Evolutionary conservation across 176 grass and related monocot species (phyloP).

Genomic region (Secale cereale): DNA sequence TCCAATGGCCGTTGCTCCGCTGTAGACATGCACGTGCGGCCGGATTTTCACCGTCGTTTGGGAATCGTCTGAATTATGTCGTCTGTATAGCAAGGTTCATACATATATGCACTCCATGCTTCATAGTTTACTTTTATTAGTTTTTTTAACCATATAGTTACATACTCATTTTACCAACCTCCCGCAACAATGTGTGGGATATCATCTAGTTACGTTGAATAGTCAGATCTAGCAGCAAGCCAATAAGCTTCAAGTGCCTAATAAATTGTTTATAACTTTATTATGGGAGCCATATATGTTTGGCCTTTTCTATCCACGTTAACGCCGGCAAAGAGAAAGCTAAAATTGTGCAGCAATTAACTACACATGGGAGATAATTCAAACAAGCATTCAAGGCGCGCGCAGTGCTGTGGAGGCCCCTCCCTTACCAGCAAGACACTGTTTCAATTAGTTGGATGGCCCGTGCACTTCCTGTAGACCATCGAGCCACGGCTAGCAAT

Average conservation of each 20-base stretch:
- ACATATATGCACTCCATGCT: no score
- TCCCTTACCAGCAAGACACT: constrained; percentile 14
- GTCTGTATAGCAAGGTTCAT: no score
- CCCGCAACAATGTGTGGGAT: no score
- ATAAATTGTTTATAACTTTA: background rate
- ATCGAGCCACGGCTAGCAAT: background rate
- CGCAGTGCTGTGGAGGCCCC: constrained; percentile 9
- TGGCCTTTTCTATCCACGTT: background rate
- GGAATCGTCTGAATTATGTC: no score
- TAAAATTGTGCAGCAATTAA: background rate
- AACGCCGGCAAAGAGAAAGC: background rate
- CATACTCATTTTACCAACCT: no score
- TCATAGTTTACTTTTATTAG: no score
- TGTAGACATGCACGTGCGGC: no score
- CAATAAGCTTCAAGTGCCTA: background rate
- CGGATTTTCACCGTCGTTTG: no score
- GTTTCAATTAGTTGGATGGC: constrained; percentile 18
- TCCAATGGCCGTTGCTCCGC: no score
- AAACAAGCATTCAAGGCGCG: constrained; percentile 28
- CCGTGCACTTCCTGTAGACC: constrained; percentile 29
- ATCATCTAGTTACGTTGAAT: no score
- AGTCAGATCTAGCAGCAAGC: background rate
- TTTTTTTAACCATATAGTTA: no score
- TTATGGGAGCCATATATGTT: background rate
- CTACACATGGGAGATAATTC: constrained; percentile 3